phyloP scores from a whole-genome alignment of 163 green algal species.

The Prototheca cutis region DNA sequence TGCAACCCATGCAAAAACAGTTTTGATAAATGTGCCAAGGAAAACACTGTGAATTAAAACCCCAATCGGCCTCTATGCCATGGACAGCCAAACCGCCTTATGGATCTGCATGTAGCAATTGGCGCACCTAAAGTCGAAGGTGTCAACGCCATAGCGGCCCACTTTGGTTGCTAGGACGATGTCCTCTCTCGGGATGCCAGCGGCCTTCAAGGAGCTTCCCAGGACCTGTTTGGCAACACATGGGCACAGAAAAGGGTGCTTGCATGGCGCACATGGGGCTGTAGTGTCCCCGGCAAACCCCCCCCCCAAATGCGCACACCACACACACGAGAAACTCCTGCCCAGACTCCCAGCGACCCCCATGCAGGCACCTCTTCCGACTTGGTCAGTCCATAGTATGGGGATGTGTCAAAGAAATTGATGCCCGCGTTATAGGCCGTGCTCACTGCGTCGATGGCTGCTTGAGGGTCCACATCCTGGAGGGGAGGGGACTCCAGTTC shows the following conservation, averaged over 20 bases:
- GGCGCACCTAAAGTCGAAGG: conserved; percentile 65
- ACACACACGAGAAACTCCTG: background rate
- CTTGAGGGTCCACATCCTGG: conserved; percentile 61
- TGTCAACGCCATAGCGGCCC: conserved; percentile 66
- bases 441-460: conserved; percentile 56
- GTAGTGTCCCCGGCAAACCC: too few relatives aligned
- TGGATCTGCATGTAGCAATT: background rate
- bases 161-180: conserved; percentile 83
- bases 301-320: background rate
- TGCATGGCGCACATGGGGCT: too few relatives aligned
- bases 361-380: conserved; percentile 51
- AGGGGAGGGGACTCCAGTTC: too few relatives aligned
- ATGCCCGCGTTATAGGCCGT: conserved; percentile 72
- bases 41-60: background rate
- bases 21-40: too few relatives aligned
- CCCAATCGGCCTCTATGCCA: background rate
- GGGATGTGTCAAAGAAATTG: conserved; percentile 93
- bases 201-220: conserved; percentile 45
- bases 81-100: background rate
- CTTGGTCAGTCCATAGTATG: conserved; percentile 78
- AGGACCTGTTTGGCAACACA: too few relatives aligned
- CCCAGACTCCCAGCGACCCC: too few relatives aligned
- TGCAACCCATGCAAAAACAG: background rate
- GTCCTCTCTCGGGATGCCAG: conserved; percentile 62
- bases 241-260: too few relatives aligned